phyloP scores from a whole-genome alignment of 2,329 filamentous ascomycete genomes.

The Botrytis hyacinthi region DNA sequence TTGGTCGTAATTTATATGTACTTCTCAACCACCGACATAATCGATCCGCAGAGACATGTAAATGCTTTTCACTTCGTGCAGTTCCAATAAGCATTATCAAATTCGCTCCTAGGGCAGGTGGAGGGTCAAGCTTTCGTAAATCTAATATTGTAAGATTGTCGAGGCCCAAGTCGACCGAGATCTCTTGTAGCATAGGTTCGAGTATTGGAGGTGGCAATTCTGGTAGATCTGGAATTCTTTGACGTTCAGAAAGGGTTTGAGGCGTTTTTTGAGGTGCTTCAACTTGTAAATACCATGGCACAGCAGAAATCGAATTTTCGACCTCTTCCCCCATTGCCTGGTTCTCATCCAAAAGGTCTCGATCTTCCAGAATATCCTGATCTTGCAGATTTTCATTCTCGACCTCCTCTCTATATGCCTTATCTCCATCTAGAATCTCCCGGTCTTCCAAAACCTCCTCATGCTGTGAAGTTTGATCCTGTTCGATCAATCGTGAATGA shows the following conservation, averaged over 20 bases:
- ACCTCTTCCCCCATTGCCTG: constrained; percentile 26
- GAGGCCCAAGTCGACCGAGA: constrained; percentile 81
- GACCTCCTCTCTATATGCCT: not conserved
- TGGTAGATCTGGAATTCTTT: constrained; percentile 58
- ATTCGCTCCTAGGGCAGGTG: constrained; percentile 81
- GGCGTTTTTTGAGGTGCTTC: constrained; percentile 45
- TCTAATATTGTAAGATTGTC: constrained; percentile 80
- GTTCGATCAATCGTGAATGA: constrained; percentile 14
- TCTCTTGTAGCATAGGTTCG: constrained; percentile 68
- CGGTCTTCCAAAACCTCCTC: not conserved
- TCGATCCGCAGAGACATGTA: constrained; percentile 88
- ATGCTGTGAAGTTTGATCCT: not conserved
- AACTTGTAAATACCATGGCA: constrained; percentile 87
- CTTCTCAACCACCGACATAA: constrained; percentile 81
- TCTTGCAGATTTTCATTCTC: not conserved
- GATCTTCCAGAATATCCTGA: not conserved
- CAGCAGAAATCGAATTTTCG: constrained; percentile 25
- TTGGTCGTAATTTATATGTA: constrained; percentile 68
- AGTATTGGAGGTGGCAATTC: constrained; percentile 67
- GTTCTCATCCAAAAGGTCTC: constrained; percentile 2
- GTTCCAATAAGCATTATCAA: constrained; percentile 92
- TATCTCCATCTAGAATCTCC: not conserved
- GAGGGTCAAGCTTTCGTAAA: constrained; percentile 78
- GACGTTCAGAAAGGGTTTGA: constrained; percentile 49
- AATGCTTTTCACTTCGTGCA: constrained; percentile 86